A percentile compares a stretch with the other conserved stretches of the same genome.
Conservation (phyloP, 129 eudicot species). For the Pulicaria dysenterica region DNA sequence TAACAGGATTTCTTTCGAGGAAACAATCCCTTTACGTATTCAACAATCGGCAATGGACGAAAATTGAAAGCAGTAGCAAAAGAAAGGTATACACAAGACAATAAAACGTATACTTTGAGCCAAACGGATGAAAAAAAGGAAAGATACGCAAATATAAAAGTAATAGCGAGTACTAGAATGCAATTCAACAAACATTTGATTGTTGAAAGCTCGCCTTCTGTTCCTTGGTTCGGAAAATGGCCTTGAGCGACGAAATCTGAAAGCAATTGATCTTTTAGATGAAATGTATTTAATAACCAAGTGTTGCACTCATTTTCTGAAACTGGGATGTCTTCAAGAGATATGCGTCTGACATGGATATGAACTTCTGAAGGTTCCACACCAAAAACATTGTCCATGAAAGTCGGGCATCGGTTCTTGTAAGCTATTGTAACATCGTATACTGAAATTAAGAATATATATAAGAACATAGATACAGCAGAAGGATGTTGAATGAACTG, state of each 20-base stretch:
- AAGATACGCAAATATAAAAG: slow-evolving; percentile 51
- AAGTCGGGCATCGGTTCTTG: slow-evolving; percentile 76
- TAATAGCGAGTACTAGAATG: slow-evolving; percentile 44
- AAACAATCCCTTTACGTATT: slow-evolving; percentile 32
- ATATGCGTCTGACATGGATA: slow-evolving; percentile 61
- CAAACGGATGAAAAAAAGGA: slow-evolving; percentile 60
- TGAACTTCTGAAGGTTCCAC: slow-evolving; percentile 88
- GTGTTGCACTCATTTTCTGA: slow-evolving; percentile 57
- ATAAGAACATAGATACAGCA: neutral
- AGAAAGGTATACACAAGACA: slow-evolving; percentile 55
- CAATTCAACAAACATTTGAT: slow-evolving; percentile 51
- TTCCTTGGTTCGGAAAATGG: slow-evolving; percentile 64
- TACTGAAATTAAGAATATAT: too few species aligned
- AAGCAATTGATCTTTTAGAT: slow-evolving; percentile 65
- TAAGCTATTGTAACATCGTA: slow-evolving; percentile 79
- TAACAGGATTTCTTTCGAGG: slow-evolving; percentile 39
- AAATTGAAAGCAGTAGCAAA: slow-evolving; percentile 49
- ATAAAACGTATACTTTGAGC: slow-evolving; percentile 54
- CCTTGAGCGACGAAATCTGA: slow-evolving; percentile 63
- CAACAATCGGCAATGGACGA: slow-evolving; percentile 50
- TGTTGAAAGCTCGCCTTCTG: slow-evolving; percentile 66
- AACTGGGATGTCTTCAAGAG: slow-evolving; percentile 55
- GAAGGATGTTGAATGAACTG: too few species aligned
- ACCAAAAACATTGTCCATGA: slow-evolving; percentile 78
- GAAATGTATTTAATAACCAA: slow-evolving; percentile 62